phyloP scores from a whole-genome alignment of 768 basidiomycete genomes.

The Phlebiopsis flavidoalba region DNA sequence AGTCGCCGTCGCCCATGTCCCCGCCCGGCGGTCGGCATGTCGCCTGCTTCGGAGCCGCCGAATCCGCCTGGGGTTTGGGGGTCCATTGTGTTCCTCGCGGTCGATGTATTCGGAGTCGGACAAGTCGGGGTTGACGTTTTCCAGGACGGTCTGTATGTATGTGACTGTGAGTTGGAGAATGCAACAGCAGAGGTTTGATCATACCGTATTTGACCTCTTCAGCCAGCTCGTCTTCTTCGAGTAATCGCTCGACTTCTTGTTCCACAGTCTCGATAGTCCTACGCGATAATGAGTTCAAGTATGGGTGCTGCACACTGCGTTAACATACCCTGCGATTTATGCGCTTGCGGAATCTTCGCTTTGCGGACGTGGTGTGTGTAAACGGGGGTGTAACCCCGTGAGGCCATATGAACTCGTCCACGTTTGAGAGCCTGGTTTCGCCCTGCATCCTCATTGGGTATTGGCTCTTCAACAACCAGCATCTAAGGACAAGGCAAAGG shows the following conservation, averaged over 20 bases:
- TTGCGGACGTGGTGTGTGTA: conserved; percentile 64
- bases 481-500: conserved; percentile 49
- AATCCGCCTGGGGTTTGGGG: conserved; percentile 72
- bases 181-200: conserved; percentile 9
- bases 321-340: conserved; percentile 69
- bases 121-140: conserved; percentile 86
- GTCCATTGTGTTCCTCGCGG: conserved; percentile 51
- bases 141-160: conserved; percentile 63
- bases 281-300: background rate
- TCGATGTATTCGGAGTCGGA: conserved; percentile 88
- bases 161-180: background rate
- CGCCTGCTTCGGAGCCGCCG: conserved; percentile 59
- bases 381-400: conserved; percentile 95
- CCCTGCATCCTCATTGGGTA: conserved; percentile 64
- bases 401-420: conserved; percentile 96
- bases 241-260: conserved; percentile 82
- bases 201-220: conserved; percentile 73
- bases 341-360: conserved; percentile 88
- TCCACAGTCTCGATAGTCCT: conserved; percentile 96
- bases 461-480: conserved; percentile 80
- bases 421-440: conserved; percentile 68
- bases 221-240: conserved; percentile 76
- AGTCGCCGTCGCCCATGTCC: conserved; percentile 50
- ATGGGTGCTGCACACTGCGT: too few relatives aligned
- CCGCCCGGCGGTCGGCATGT: conserved; percentile 56